Conservation (phyloP, 2,329 filamentous ascomycete genomes). For the Magnaporthiopsis rhizophila region DNA sequence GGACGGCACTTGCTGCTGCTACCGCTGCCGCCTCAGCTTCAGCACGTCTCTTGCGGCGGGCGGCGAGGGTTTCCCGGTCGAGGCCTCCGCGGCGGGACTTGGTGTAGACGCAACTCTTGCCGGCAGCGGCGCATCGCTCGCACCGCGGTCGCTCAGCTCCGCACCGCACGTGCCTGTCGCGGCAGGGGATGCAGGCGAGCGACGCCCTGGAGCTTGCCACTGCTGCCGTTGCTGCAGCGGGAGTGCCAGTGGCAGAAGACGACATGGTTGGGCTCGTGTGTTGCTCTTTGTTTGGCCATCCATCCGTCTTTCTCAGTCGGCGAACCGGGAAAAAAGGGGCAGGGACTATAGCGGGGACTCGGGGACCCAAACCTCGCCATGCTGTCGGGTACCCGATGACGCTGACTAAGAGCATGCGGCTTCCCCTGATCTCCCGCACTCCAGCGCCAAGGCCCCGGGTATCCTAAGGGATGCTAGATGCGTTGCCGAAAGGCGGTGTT, state of each 20-base stretch:
- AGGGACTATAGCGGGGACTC: conserved; percentile 2
- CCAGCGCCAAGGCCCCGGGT: too few relatives aligned
- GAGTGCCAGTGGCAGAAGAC: not conserved
- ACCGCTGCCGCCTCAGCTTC: conserved; percentile 10
- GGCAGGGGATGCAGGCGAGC: conserved; percentile 42
- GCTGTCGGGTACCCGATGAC: not conserved
- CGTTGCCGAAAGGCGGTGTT: not conserved
- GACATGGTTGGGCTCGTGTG: not conserved
- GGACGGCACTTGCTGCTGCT: conserved; percentile 11
- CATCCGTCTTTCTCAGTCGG: not conserved
- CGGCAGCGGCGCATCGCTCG: conserved; percentile 32
- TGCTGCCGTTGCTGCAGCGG: not conserved
- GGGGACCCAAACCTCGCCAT: not conserved
- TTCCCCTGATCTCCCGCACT: not conserved
- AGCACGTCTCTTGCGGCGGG: conserved; percentile 20
- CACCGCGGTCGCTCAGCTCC: conserved; percentile 40
- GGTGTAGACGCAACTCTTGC: conserved; percentile 39
- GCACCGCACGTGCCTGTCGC: conserved; percentile 44
- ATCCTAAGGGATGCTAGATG: too few relatives aligned
- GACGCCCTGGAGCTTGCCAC: conserved; percentile 13
- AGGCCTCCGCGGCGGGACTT: conserved; percentile 40
- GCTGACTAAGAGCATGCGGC: not conserved
- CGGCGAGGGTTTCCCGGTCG: conserved; percentile 21
- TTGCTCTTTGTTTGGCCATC: not conserved
- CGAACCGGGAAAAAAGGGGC: not conserved